A percentile compares a stretch with the other conserved stretches of the same genome.
These are phyloP conservation scores for Xylaria multiplex DNA, from an alignment of 2,329 filamentous ascomycete genomes.

Conservation along the genomic window DNA sequence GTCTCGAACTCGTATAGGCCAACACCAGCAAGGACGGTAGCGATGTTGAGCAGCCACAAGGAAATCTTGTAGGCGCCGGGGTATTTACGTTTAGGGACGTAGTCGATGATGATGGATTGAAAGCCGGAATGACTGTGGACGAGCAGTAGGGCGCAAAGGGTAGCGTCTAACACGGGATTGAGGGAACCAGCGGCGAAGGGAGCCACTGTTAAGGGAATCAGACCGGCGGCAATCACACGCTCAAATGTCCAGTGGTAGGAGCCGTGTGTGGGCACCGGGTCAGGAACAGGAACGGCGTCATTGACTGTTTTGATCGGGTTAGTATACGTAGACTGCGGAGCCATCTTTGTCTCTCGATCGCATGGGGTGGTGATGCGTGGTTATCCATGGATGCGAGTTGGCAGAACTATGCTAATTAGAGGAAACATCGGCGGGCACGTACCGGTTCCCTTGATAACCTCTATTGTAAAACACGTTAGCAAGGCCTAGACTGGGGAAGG, in stretches of 20 bases:
- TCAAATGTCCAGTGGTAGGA: slow-evolving; percentile 99
- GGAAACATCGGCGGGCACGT: slow-evolving; percentile 46
- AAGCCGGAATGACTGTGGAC: slow-evolving; percentile 97
- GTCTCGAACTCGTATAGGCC: slow-evolving; percentile 99
- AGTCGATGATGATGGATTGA: slow-evolving; percentile 90
- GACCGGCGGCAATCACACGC: slow-evolving; percentile 80
- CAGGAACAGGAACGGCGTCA: slow-evolving; percentile 81
- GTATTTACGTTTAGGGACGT: slow-evolving; percentile 78
- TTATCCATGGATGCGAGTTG: background rate
- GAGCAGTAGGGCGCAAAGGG: slow-evolving; percentile 83
- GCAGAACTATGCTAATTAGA: background rate
- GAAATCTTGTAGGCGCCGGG: slow-evolving; percentile 73
- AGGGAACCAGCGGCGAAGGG: slow-evolving; percentile 93
- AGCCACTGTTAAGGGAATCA: slow-evolving; percentile 87
- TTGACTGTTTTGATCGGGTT: slow-evolving; percentile 70
- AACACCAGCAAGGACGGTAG: slow-evolving; percentile 82
- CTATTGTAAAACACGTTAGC: slow-evolving; percentile 63
- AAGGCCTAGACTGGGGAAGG: slow-evolving; percentile 17
- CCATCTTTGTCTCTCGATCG: background rate
- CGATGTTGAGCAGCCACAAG: slow-evolving; percentile 81
- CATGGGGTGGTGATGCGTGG: background rate
- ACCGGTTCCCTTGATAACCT: slow-evolving; percentile 80
- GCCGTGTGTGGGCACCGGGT: slow-evolving; percentile 80
- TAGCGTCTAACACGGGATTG: slow-evolving; percentile 87
- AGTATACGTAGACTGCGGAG: background rate